These are phyloP conservation scores for Diospyros lotus DNA, from an alignment of 148 eudicot species.

Conservation along the genomic window DNA sequence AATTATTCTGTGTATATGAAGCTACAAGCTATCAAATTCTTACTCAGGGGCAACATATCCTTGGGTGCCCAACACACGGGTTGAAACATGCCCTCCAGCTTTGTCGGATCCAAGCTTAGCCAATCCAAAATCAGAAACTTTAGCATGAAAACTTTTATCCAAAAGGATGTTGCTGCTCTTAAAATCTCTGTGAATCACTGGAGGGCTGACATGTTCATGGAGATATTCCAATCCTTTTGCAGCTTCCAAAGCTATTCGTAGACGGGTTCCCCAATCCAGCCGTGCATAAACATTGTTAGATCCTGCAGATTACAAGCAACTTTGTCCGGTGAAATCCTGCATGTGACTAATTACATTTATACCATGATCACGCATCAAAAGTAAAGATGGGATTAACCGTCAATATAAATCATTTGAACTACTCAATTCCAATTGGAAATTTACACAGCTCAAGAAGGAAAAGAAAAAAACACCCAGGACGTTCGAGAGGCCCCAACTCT, in stretches of 20 bases:
- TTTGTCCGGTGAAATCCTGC: neutral
- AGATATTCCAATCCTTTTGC: constrained; percentile 97
- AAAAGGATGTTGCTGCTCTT: constrained; percentile 94
- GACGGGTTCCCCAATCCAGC: constrained; percentile 76
- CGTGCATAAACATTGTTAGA: constrained; percentile 42
- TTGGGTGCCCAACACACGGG: constrained; percentile 92
- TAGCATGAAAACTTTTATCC: constrained; percentile 81
- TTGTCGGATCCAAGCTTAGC: constrained; percentile 94
- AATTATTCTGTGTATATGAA: neutral
- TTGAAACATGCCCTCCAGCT: constrained; percentile 94
- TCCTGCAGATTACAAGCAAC: constrained; percentile 31
- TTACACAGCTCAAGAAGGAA: no score
- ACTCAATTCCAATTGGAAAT: no score
- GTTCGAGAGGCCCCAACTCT: no score
- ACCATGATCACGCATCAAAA: neutral
- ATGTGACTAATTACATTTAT: neutral
- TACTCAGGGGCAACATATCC: constrained; percentile 99
- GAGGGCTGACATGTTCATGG: constrained; percentile 87
- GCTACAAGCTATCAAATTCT: constrained; percentile 17
- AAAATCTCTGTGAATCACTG: constrained; percentile 94
- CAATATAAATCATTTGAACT: neutral
- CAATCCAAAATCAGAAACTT: constrained; percentile 95
- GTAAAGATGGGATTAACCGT: neutral
- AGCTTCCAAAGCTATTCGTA: constrained; percentile 85
- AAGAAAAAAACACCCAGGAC: no score